These are phyloP conservation scores for Linnemannia zychae DNA, from an alignment of 192 early-diverging fungal species.

Conservation along the genomic window DNA sequence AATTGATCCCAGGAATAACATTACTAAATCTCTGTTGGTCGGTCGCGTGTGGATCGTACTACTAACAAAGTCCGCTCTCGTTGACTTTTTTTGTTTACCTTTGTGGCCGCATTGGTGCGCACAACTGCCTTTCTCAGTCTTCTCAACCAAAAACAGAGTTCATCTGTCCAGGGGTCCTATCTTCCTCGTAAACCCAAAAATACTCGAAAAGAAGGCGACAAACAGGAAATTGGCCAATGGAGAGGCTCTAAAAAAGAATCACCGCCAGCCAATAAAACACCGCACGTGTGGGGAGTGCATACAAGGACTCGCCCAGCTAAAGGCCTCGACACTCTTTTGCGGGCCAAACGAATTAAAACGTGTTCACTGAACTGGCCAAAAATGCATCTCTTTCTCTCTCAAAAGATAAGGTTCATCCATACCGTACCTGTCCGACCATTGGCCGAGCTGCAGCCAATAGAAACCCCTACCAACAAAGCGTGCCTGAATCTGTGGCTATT, in stretches of 20 bases:
- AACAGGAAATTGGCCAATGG: neutral
- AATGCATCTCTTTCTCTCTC: neutral
- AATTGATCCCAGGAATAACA: conserved; percentile 1
- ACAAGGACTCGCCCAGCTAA: neutral
- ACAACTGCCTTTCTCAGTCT: neutral
- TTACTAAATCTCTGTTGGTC: neutral
- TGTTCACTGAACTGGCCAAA: neutral
- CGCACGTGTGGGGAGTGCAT: neutral
- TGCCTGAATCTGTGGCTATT: neutral
- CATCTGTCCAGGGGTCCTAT: neutral
- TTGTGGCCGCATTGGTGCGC: neutral
- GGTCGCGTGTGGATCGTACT: conserved; percentile 36
- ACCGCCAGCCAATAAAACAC: neutral
- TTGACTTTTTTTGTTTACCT: neutral
- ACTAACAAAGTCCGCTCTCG: neutral
- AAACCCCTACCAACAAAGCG: conserved; percentile 1
- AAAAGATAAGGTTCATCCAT: neutral
- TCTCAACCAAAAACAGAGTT: neutral
- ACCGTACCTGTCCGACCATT: neutral
- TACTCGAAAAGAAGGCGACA: neutral
- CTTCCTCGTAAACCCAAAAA: neutral
- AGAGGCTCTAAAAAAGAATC: neutral
- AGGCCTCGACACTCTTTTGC: neutral
- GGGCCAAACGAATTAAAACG: neutral
- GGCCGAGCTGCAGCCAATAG: neutral